These are phyloP conservation scores for Sherardia arvensis DNA, from an alignment of 257 asterid genomes.

Conservation along the genomic window DNA sequence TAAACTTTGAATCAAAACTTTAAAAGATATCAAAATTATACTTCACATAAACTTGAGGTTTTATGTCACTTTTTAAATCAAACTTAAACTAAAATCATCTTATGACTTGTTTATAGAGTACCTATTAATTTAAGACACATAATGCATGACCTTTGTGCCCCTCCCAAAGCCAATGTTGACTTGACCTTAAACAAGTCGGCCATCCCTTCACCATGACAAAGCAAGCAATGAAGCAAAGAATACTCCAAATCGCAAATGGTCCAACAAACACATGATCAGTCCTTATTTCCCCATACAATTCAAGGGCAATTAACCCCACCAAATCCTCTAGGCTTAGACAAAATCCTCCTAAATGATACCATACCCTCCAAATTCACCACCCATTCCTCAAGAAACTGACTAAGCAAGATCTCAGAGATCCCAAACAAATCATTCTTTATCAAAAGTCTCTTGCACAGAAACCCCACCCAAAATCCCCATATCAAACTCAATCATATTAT, in stretches of 20 bases:
- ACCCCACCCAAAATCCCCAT: not conserved
- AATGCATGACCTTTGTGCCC: not conserved
- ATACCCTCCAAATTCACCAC: not conserved
- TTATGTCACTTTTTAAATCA: no score
- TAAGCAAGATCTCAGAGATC: constrained; percentile 12
- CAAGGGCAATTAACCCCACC: not conserved
- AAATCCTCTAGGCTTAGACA: not conserved
- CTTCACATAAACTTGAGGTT: no score
- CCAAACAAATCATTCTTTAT: not conserved
- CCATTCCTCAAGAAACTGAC: not conserved
- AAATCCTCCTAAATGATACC: not conserved
- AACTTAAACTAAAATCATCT: no score
- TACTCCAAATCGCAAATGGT: not conserved
- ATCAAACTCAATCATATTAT: not conserved
- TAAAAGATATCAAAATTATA: no score
- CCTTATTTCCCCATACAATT: not conserved
- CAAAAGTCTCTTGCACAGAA: no score
- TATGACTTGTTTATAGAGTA: no score
- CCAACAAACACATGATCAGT: not conserved
- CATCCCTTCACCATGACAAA: not conserved
- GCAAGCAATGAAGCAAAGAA: not conserved
- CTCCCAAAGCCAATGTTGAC: not conserved
- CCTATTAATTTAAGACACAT: not conserved
- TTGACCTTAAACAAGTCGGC: not conserved
- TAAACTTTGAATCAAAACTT: no score